A percentile compares a stretch with the other conserved stretches of the same genome.
Conservation (phyloP, 108 stramenopile genomes). For the Mediolabrus comicus region DNA sequence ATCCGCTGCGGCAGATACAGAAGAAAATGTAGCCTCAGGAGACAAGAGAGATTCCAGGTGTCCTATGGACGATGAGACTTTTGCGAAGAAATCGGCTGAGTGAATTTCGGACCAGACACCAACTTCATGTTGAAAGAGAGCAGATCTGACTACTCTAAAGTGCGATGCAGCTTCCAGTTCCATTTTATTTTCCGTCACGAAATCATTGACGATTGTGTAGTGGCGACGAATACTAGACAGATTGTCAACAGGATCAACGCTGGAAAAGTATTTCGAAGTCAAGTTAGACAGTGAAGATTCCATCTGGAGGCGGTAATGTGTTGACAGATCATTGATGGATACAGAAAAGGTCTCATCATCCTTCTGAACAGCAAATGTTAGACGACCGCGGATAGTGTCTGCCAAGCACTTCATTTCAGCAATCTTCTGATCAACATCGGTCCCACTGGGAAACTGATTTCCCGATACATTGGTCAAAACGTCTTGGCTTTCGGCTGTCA, state of each 20-base stretch:
- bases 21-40: conserved; percentile 2
- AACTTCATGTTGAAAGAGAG: conserved; percentile 7
- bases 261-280: conserved; percentile 4
- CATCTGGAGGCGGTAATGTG: conserved; percentile 10
- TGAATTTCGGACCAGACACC: conserved; percentile 6
- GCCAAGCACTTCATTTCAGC: neutral
- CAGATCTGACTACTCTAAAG: conserved; percentile 8
- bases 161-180: conserved; percentile 12
- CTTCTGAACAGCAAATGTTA: neutral
- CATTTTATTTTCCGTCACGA: neutral
- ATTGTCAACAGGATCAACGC: neutral
- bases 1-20: neutral
- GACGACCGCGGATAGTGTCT: neutral
- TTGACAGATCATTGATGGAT: conserved; percentile 1
- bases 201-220: neutral
- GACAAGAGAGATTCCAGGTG: conserved; percentile 12
- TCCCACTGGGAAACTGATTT: neutral
- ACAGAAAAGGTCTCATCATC: neutral
- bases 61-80: neutral
- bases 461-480: neutral
- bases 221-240: neutral
- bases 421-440: neutral
- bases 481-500: neutral
- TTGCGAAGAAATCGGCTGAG: conserved; percentile 10
- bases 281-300: neutral